A percentile compares a stretch with the other conserved stretches of the same genome.
Conservation (phyloP, 306 rosid species). For the Senna siamea region DNA sequence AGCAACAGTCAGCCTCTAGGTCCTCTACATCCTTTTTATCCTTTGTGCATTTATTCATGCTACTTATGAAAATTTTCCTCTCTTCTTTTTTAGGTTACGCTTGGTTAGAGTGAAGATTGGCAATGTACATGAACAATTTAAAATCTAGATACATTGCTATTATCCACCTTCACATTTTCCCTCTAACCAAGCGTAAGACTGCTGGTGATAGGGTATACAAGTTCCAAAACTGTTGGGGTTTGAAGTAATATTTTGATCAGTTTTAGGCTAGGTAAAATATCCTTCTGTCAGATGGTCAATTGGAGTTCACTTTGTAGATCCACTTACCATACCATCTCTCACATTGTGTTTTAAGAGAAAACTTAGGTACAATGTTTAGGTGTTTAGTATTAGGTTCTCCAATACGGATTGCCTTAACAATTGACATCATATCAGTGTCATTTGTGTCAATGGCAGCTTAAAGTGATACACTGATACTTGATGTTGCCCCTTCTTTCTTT, state of each 20-base stretch:
- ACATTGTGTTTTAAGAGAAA: neutral
- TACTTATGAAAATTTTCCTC: neutral
- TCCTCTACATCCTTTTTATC: neutral
- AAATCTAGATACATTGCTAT: too few relatives aligned
- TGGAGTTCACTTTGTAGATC: neutral
- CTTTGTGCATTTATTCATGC: neutral
- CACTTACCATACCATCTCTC: constrained; percentile 5
- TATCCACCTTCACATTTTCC: too few relatives aligned
- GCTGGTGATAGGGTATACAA: neutral
- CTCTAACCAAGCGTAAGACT: too few relatives aligned
- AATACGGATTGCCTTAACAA: neutral
- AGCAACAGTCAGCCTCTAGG: neutral
- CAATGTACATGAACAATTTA: too few relatives aligned
- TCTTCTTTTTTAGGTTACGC: neutral
- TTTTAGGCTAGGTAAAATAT: neutral
- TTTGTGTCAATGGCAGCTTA: neutral
- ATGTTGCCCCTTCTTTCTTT: neutral
- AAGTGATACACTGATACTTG: neutral
- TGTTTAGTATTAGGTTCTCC: neutral
- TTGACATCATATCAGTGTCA: constrained; percentile 17
- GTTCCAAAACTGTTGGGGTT: neutral
- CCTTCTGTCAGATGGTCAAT: neutral
- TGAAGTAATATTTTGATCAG: neutral
- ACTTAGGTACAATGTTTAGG: too few relatives aligned
- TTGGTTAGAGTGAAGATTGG: too few relatives aligned